Evolutionary conservation across 1,284 basidiomycete genomes (phyloP).

Genomic region (Xerocomus minutiporus): DNA sequence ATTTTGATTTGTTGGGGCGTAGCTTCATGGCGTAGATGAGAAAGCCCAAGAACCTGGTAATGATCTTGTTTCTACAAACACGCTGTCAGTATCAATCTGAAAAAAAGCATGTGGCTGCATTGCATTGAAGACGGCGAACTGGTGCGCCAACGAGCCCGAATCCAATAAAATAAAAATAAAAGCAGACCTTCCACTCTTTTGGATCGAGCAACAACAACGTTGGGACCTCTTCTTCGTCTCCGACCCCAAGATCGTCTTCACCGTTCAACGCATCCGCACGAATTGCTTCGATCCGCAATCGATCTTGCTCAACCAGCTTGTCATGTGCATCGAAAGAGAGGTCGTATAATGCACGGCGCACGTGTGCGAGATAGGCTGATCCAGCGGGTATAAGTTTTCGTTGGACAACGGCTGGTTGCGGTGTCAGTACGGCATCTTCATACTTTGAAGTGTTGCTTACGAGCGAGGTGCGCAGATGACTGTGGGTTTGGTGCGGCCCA

Average conservation of each 20-base stretch:
- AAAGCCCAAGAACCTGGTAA: conserved; percentile 93
- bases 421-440: background rate
- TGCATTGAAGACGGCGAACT: background rate
- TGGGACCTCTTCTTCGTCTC: conserved; percentile 82
- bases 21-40: conserved; percentile 84
- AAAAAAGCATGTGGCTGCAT: background rate
- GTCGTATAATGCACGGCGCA: conserved; percentile 68
- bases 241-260: conserved; percentile 88
- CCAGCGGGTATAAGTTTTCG: conserved; percentile 71
- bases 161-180: too few species aligned
- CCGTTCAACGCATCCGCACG: conserved; percentile 53
- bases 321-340: conserved; percentile 82
- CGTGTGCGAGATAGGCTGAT: conserved; percentile 77
- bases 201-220: conserved; percentile 80
- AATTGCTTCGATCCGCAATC: conserved; percentile 47
- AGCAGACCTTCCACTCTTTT: conserved; percentile 93
- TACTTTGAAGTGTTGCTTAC: conserved; percentile 16
- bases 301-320: conserved; percentile 53
- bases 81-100: conserved; percentile 4
- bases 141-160: background rate
- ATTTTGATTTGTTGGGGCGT: conserved; percentile 93
- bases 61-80: conserved; percentile 87
- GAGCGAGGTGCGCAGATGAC: conserved; percentile 19
- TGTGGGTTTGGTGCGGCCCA: conserved; percentile 19
- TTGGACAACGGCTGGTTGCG: conserved; percentile 24